Evolutionary conservation across 768 basidiomycete genomes (phyloP).

Genomic region (Dentipellis sp.): DNA sequence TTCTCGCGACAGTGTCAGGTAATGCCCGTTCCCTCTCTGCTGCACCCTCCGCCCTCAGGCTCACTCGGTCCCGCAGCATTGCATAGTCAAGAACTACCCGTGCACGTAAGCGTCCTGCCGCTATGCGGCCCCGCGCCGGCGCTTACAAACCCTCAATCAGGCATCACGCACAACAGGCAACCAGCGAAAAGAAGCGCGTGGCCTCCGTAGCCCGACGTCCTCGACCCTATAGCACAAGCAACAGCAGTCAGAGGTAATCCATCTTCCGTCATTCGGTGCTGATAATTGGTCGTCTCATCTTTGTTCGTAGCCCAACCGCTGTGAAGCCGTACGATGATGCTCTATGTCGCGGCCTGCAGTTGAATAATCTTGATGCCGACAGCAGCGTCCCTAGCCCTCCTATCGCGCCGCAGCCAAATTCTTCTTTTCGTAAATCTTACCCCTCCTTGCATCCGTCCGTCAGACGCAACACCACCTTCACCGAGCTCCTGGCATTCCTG

Average conservation of each 20-base stretch:
- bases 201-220: constrained; percentile 51
- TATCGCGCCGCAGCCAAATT: constrained; percentile 20
- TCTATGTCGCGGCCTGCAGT: too few relatives aligned
- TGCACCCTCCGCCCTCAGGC: neutral
- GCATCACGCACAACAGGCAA: constrained; percentile 76
- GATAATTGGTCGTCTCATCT: too few relatives aligned
- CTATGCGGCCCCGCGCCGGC: constrained; percentile 14
- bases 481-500: constrained; percentile 60
- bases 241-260: constrained; percentile 31
- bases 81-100: constrained; percentile 78
- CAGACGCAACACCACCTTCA: constrained; percentile 50
- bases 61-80: constrained; percentile 44
- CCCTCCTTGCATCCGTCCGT: constrained; percentile 32
- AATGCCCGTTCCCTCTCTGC: neutral
- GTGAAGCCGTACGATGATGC: neutral
- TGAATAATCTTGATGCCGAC: neutral
- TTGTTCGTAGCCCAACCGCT: constrained; percentile 1
- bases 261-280: constrained; percentile 14
- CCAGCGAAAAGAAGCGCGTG: constrained; percentile 73
- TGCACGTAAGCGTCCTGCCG: constrained; percentile 64
- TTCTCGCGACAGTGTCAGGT: constrained; percentile 15
- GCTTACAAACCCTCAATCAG: constrained; percentile 27
- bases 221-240: constrained; percentile 46
- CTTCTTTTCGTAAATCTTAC: constrained; percentile 11
- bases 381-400: constrained; percentile 18